These are phyloP conservation scores for Aureobasidium sp. DNA, from an alignment of 2,329 filamentous ascomycete genomes.

Conservation along the genomic window DNA sequence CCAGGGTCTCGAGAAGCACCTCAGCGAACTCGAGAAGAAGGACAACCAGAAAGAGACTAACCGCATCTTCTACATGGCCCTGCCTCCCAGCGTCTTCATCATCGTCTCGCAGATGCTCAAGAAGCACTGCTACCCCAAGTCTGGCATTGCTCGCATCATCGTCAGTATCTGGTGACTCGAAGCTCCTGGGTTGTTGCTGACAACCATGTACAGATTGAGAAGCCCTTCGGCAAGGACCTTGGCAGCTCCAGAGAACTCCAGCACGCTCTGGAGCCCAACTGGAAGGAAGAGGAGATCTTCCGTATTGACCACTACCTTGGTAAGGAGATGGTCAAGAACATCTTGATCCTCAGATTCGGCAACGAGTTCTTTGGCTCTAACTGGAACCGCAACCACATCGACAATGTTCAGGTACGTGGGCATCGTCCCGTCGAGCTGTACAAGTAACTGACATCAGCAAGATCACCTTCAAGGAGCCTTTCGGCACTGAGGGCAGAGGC, in stretches of 20 bases:
- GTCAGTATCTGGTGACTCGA: slow-evolving; percentile 47
- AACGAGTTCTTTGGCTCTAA: slow-evolving; percentile 98
- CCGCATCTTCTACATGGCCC: slow-evolving; percentile 97
- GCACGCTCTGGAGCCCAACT: slow-evolving; percentile 90
- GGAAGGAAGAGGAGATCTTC: slow-evolving; percentile 98
- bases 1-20: slow-evolving; percentile 72
- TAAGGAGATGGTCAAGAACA: slow-evolving; percentile 99
- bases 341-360: slow-evolving; percentile 92
- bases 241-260: slow-evolving; percentile 90
- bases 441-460: slow-evolving; percentile 23
- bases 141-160: slow-evolving; percentile 88
- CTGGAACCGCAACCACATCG: slow-evolving; percentile 99
- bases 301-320: slow-evolving; percentile 99
- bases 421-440: background rate
- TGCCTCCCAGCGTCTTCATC: slow-evolving; percentile 96
- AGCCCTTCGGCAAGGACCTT: slow-evolving; percentile 97
- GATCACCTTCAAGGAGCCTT: slow-evolving; percentile 99
- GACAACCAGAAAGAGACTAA: slow-evolving; percentile 74
- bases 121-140: slow-evolving; percentile 90
- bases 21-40: slow-evolving; percentile 72
- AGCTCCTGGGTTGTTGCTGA: slow-evolving; percentile 10
- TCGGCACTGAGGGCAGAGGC: slow-evolving; percentile 93
- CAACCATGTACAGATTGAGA: slow-evolving; percentile 68
- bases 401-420: slow-evolving; percentile 71
- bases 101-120: slow-evolving; percentile 96